These are phyloP conservation scores for Moricandia arvensis DNA, from an alignment of 345 rosid species.

Conservation along the genomic window DNA sequence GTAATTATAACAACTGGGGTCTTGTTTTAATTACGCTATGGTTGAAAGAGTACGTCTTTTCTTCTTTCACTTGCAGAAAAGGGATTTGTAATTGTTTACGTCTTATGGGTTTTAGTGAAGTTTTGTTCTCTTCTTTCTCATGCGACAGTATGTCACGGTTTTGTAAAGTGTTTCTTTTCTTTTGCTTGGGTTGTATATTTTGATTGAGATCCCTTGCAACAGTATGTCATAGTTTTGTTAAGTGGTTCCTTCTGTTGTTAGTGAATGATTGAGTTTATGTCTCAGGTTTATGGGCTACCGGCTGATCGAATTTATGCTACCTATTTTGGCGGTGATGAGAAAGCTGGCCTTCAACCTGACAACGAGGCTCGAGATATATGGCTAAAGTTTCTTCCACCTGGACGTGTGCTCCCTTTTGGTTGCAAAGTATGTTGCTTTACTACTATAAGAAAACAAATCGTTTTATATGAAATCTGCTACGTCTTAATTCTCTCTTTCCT, in stretches of 20 bases:
- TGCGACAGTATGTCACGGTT: not conserved
- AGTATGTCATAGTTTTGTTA: not conserved
- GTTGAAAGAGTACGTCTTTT: not conserved
- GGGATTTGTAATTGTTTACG: not conserved
- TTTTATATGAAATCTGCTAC: not conserved
- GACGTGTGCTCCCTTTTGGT: slow-evolving; percentile 81
- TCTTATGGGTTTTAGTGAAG: not conserved
- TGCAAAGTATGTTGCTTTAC: slow-evolving; percentile 60
- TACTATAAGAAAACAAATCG: not conserved
- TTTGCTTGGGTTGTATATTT: not conserved
- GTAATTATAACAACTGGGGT: slow-evolving; percentile 23
- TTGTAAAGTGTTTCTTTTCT: slow-evolving; percentile 8
- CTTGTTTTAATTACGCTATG: not conserved
- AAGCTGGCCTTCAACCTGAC: slow-evolving; percentile 84
- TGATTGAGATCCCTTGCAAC: not conserved
- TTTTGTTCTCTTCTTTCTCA: not conserved
- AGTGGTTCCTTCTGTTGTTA: slow-evolving; percentile 1
- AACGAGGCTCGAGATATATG: slow-evolving; percentile 82
- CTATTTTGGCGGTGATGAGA: slow-evolving; percentile 96
- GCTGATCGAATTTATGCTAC: slow-evolving; percentile 84
- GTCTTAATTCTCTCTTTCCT: not conserved
- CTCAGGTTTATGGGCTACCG: slow-evolving; percentile 76
- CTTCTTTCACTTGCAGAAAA: not conserved
- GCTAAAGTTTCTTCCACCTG: slow-evolving; percentile 78
- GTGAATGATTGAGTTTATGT: not conserved